phyloP scores from a whole-genome alignment of 1,139 yeast genomes.

The Waltiozyma sp. region DNA sequence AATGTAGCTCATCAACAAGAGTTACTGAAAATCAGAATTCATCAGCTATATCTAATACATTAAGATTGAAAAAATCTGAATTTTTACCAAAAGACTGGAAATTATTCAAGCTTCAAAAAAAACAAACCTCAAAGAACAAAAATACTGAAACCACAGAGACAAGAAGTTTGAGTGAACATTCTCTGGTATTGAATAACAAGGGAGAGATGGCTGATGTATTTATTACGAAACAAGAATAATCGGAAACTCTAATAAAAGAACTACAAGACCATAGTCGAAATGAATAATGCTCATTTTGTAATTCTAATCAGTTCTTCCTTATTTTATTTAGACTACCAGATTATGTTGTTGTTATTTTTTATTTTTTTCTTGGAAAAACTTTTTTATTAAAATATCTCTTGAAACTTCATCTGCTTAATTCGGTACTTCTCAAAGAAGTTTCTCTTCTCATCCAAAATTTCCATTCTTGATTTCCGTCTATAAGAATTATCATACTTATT shows the following conservation, averaged over 20 bases:
- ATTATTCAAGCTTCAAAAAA: neutral
- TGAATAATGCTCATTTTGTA: no score
- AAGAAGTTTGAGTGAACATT: neutral
- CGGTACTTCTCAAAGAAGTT: neutral
- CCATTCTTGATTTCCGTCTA: neutral
- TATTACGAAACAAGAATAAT: neutral
- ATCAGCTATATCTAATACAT: neutral
- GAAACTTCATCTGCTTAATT: neutral
- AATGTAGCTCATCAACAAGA: neutral
- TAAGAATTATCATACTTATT: neutral
- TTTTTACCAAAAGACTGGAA: neutral
- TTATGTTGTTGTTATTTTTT: no score
- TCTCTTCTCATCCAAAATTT: neutral
- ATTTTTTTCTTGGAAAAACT: no score
- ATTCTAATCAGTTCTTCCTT: no score
- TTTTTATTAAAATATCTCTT: neutral
- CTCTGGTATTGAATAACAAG: neutral
- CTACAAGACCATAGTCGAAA: neutral
- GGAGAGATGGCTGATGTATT: neutral
- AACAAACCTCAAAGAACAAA: neutral
- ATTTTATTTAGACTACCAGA: no score
- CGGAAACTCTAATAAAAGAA: neutral
- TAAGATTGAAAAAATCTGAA: neutral
- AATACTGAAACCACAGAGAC: neutral
- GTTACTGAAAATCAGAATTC: neutral